A percentile compares a stretch with the other conserved stretches of the same genome.
phyloP scores from a whole-genome alignment of 441 rosid species.

The Syzygium malaccense region DNA sequence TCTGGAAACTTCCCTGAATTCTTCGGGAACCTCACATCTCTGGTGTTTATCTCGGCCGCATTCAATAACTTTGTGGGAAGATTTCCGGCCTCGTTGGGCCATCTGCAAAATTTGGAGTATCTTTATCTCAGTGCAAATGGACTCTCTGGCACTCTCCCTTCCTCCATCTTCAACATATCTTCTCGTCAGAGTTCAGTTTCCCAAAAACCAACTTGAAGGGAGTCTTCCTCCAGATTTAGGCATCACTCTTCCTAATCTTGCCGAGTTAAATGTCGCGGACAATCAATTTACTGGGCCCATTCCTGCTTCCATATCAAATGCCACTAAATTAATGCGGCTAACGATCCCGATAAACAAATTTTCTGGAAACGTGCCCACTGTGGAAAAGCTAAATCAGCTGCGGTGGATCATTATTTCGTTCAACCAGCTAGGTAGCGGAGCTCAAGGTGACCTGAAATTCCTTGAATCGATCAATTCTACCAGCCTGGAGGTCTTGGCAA shows the following conservation, averaged over 20 bases:
- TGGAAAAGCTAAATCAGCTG: neutral
- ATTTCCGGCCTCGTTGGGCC: neutral
- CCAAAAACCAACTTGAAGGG: neutral
- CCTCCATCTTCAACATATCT: neutral
- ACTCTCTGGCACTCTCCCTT: neutral
- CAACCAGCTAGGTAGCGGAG: neutral
- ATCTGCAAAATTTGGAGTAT: rapidly evolving
- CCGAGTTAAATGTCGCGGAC: neutral
- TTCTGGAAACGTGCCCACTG: neutral
- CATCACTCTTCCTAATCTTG: neutral
- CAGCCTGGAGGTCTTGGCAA: rapidly evolving
- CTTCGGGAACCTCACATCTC: neutral
- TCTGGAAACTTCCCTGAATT: neutral
- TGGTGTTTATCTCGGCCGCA: rapidly evolving
- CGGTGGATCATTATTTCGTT: rapidly evolving
- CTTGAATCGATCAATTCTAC: neutral
- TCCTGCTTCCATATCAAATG: neutral
- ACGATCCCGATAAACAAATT: rapidly evolving
- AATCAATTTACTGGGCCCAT: neutral
- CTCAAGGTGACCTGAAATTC: neutral
- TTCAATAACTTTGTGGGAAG: neutral
- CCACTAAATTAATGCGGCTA: rapidly evolving
- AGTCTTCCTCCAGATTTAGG: neutral
- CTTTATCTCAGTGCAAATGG: neutral
- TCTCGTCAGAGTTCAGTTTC: rapidly evolving